A percentile compares a stretch with the other conserved stretches of the same genome.
These are phyloP conservation scores for Aspergillus melleus DNA, from an alignment of 2,329 filamentous ascomycete genomes.

Conservation along the genomic window DNA sequence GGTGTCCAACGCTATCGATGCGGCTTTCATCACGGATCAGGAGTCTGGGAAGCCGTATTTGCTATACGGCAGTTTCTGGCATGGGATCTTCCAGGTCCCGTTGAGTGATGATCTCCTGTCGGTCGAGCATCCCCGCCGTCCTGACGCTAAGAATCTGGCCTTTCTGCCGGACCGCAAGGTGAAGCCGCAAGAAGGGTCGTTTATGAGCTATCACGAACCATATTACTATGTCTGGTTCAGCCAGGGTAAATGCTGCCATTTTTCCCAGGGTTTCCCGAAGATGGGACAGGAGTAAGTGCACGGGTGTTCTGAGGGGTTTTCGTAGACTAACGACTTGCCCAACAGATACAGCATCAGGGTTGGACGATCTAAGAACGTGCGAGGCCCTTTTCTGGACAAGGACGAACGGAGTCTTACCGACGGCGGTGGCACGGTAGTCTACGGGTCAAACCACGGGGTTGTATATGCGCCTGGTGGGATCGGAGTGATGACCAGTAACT, in stretches of 20 bases:
- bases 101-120: constrained; percentile 32
- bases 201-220: constrained; percentile 34
- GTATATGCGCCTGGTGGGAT: constrained; percentile 42
- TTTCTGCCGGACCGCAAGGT: constrained; percentile 19
- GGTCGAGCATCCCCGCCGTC: constrained; percentile 21
- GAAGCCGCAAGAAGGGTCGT: constrained; percentile 36
- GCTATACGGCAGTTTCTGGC: constrained; percentile 38
- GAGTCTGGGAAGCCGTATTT: constrained; percentile 29
- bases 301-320: background rate
- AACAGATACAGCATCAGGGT: constrained; percentile 36
- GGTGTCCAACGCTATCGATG: constrained; percentile 40
- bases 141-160: constrained; percentile 30
- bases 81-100: constrained; percentile 37
- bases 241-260: constrained; percentile 38
- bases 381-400: constrained; percentile 38
- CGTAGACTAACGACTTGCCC: background rate
- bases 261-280: constrained; percentile 26
- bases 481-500: constrained; percentile 31
- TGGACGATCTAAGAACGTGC: constrained; percentile 33
- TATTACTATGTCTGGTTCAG: constrained; percentile 45
- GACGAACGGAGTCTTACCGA: constrained; percentile 25
- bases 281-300: constrained; percentile 32
- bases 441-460: constrained; percentile 38
- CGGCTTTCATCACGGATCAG: constrained; percentile 31
- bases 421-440: constrained; percentile 37